A percentile compares a stretch with the other conserved stretches of the same genome.
phyloP scores from a whole-genome alignment of 768 basidiomycete genomes.

The Pisolithus albus region DNA sequence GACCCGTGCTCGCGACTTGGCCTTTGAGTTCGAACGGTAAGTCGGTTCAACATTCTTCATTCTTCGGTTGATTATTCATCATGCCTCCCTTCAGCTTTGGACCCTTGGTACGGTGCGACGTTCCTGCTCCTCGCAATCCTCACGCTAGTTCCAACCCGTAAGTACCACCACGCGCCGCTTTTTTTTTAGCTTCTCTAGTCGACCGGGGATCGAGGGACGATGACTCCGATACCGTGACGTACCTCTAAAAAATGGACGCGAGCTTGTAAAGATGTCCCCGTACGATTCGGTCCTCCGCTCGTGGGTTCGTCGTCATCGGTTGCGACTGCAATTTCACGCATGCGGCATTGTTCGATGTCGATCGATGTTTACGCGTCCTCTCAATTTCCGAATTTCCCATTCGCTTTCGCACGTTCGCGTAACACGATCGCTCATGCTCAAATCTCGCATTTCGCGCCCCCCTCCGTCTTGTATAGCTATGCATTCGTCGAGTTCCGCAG shows the following conservation, averaged over 20 bases:
- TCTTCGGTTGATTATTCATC: constrained; percentile 2
- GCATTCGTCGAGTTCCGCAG: constrained; percentile 83
- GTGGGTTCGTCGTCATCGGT: constrained; percentile 28
- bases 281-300: constrained; percentile 24
- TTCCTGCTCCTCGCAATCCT: constrained; percentile 79
- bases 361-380: constrained; percentile 19
- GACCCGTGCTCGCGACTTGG: constrained; percentile 80
- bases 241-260: constrained; percentile 25
- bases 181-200: constrained; percentile 25
- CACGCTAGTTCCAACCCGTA: constrained; percentile 73
- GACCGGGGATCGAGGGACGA: constrained; percentile 30
- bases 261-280: constrained; percentile 7
- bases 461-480: constrained; percentile 51
- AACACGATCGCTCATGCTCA: constrained; percentile 47
- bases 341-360: constrained; percentile 21
- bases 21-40: constrained; percentile 82
- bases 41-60: constrained; percentile 10
- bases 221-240: constrained; percentile 15
- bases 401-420: constrained; percentile 30
- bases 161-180: constrained; percentile 37
- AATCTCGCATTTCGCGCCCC: constrained; percentile 30
- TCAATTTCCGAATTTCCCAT: constrained; percentile 23
- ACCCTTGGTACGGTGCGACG: constrained; percentile 81
- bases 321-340: constrained; percentile 11
- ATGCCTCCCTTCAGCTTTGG: constrained; percentile 49